These are phyloP conservation scores for Cucurbita maxima DNA, from an alignment of 306 rosid genomes.

Conservation along the genomic window DNA sequence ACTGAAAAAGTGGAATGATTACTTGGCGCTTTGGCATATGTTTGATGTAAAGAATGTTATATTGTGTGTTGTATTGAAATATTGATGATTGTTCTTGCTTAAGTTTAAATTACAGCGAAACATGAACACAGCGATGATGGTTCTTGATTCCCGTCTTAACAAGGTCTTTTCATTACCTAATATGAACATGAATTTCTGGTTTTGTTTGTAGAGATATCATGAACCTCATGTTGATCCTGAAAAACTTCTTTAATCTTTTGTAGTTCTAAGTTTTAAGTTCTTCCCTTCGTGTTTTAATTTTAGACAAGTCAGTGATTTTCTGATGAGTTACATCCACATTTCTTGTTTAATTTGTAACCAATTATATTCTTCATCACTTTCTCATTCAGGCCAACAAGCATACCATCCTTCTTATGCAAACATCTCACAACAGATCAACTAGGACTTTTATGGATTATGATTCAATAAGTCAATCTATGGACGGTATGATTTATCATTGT, in stretches of 20 bases:
- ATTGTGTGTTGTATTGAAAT: not conserved
- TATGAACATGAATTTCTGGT: not conserved
- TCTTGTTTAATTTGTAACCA: slow-evolving; percentile 1
- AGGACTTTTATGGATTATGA: slow-evolving; percentile 91
- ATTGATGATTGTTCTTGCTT: not conserved
- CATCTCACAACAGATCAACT: slow-evolving; percentile 65
- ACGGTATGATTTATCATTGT: slow-evolving; percentile 34
- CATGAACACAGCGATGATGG: not conserved
- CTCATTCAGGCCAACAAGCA: slow-evolving; percentile 68
- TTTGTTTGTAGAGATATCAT: not conserved
- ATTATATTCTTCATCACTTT: not conserved
- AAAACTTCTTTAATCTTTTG: not conserved
- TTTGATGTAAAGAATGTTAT: not conserved
- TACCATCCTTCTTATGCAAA: slow-evolving; percentile 80
- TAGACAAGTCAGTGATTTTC: not conserved
- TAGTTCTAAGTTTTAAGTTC: not conserved
- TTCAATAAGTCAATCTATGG: slow-evolving; percentile 82
- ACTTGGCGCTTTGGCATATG: not conserved
- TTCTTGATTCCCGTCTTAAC: not conserved
- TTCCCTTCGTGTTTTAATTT: not conserved
- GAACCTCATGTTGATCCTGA: not conserved
- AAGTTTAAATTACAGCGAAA: not conserved
- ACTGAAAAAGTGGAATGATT: not conserved
- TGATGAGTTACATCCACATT: not conserved
- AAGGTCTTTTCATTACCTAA: not conserved